Base-by-base conservation (phyloP, 164 flowering plant genomes). In the Sextonia rubra region DNA sequence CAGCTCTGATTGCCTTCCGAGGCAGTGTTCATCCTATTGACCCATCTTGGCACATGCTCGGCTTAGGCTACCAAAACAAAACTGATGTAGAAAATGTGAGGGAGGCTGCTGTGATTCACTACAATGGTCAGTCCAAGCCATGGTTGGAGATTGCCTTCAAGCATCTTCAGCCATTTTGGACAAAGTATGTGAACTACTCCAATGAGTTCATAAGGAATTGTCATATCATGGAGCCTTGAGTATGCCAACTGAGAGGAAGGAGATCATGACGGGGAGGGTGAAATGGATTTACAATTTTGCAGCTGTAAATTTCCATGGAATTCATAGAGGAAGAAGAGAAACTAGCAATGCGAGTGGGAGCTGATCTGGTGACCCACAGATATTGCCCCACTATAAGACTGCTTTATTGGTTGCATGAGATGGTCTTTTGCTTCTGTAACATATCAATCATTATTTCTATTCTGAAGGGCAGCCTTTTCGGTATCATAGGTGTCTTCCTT, bases 1-100 rank as follows among this genome's bases (percentile, higher is more conserved):
- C 99, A 26, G 97, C 98, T 72, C 81, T 96, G 72, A 90, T 96
- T 69, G 97, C 99, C 61, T 96, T 96, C 74, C 86, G 69, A 77
- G 97, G 94, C 52, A 85, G 91, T 73, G 90, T 96, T 69, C 97
- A 90, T 37, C 87, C 97, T 18, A 93, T 95, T n/a, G 99, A 95
- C 63, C 87, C 99, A 12, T 87, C 90, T 1, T 95, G 99, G 99
- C 99, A 95, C 82, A 75, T 95, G 90, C 95, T 95, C 32, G 98
- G 99, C 20, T 82, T 96, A 83, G 99, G 99, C 26, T 96, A 96
- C 75, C 99, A 96, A 80, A 87, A 83, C 68, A 89, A 90, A 44
- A 93, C 97, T 60, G 82, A 79, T 61, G 62, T 89, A 25, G 97
- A 93, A 61, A 80, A 71, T 63, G 88, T 92, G 68, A 85, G 84